Evolutionary conservation across 768 basidiomycete genomes (phyloP).

Genomic region (Leucocoprinus sp.): DNA sequence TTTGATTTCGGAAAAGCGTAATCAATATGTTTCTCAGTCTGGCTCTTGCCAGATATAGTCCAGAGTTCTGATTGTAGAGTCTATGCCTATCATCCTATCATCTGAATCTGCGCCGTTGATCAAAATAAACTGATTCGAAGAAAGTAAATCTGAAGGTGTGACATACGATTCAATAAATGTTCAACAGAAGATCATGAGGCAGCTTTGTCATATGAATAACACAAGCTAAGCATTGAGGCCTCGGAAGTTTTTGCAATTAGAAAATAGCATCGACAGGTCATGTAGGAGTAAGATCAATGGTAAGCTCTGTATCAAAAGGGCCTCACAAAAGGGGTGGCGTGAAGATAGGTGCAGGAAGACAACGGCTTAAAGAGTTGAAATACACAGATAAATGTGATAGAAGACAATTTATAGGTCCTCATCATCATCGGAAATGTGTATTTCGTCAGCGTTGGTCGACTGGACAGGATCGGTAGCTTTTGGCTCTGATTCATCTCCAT

Average conservation of each 20-base stretch:
- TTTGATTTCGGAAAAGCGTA: constrained; percentile 23
- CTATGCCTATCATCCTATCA: constrained; percentile 24
- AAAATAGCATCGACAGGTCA: not conserved
- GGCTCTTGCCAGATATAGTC: constrained; percentile 51
- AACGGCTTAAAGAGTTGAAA: not conserved
- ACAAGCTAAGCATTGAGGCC: not conserved
- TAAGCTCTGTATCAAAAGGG: not conserved
- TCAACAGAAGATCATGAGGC: constrained; percentile 10
- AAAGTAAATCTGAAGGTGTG: constrained; percentile 32
- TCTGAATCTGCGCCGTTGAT: constrained; percentile 8
- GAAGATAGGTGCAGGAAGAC: not conserved
- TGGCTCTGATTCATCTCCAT: constrained; percentile 27
- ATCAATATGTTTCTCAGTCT: constrained; percentile 26
- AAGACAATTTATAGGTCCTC: constrained; percentile 47
- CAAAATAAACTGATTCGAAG: constrained; percentile 45
- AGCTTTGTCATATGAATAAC: constrained; percentile 4
- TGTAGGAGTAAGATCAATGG: not conserved
- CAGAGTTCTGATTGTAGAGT: constrained; percentile 36
- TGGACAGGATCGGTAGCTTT: constrained; percentile 25
- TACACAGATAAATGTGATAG: constrained; percentile 13
- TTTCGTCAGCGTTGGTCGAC: constrained; percentile 67
- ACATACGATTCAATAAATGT: constrained; percentile 6
- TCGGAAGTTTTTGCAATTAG: not conserved
- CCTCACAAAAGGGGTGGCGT: not conserved
- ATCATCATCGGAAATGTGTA: constrained; percentile 83